Base-by-base conservation (phyloP, 768 basidiomycete genomes). In the Rhodotorula toruloides region DNA sequence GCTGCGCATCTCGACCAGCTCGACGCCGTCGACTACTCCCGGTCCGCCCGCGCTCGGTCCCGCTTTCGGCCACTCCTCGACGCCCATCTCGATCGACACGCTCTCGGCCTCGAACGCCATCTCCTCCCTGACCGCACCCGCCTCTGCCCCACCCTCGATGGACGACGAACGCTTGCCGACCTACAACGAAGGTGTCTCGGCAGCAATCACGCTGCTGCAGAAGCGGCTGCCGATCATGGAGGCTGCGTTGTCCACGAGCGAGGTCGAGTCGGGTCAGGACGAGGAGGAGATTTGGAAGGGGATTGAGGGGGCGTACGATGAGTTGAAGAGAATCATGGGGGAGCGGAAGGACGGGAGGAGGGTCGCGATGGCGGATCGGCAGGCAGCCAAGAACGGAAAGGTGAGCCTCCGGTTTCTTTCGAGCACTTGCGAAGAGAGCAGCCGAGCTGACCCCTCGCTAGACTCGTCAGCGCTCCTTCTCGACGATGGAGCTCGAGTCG, bases 221-320 rank as follows among this genome's bases (percentile, higher is more conserved):
- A 71, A 65, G 37, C 58, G 70, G 8, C 37, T 71, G 8, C 65
- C 65, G 36, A 71, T 71, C 65, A 63, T 67, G 61, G 70, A 61
- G 34, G 70, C 70, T 0, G 70, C 70, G 43, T 39, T 71, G 52
- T 54, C 65, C 17, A 34, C 62, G 39, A 63, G 62, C 31, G 62
- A 47, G 50, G 44, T 3, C 8, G 70, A 67, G 36, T 31, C 65
- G 21, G 70, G 65, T 0, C 37, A 61, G 19, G 70, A 71, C 54
- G 70, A 71, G 55, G 70, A 67, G 52, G 65, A 71, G 59, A 71
- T 71, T 32, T 71, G 70, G 70, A 71, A 67, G 52, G 70, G 70
- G 4, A 63, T 71, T 27, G 70, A 71, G 59, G 63, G 62, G 6
- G 63, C 70, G 27, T 71, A 58, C 39, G 70, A 63, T 22, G 70